A percentile compares a stretch with the other conserved stretches of the same genome.
Conservation (phyloP, 257 asterid genomes). For the Solanum piurae region DNA sequence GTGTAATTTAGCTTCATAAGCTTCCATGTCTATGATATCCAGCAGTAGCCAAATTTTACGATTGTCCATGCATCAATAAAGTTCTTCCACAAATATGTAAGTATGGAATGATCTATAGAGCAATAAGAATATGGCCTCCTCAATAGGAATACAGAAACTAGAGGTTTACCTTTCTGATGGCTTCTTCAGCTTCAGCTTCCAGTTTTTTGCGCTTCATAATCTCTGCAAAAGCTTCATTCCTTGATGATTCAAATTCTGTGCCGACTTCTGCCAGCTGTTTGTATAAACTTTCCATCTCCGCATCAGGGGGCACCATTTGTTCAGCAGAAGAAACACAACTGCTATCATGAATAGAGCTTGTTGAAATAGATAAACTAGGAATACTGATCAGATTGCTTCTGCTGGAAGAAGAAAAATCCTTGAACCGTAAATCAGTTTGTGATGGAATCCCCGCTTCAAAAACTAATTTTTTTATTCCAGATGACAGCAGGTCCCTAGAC, state of each 20-base stretch:
- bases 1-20: not conserved
- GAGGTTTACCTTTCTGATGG: constrained; percentile 33
- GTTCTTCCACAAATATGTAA: not conserved
- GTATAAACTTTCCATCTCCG: constrained; percentile 20
- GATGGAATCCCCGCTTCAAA: constrained; percentile 1
- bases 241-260: constrained; percentile 29
- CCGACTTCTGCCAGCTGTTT: constrained; percentile 27
- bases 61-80: not conserved
- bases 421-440: constrained; percentile 2
- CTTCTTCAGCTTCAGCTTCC: constrained; percentile 45
- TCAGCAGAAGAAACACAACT: constrained; percentile 21
- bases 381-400: constrained; percentile 6
- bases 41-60: not conserved
- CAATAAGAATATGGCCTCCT: not conserved
- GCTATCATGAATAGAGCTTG: constrained; percentile 15
- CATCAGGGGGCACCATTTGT: constrained; percentile 14
- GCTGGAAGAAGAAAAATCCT: not conserved
- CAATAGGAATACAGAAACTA: not conserved
- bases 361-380: constrained; percentile 9
- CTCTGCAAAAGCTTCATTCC: constrained; percentile 30
- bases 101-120: not conserved
- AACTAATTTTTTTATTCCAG: constrained; percentile 4
- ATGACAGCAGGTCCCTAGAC: constrained; percentile 13
- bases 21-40: not conserved
- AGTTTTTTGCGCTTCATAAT: constrained; percentile 26